Base-by-base conservation (phyloP, 2,329 filamentous ascomycete genomes). In the Aspergillus pseudoviridinutans region DNA sequence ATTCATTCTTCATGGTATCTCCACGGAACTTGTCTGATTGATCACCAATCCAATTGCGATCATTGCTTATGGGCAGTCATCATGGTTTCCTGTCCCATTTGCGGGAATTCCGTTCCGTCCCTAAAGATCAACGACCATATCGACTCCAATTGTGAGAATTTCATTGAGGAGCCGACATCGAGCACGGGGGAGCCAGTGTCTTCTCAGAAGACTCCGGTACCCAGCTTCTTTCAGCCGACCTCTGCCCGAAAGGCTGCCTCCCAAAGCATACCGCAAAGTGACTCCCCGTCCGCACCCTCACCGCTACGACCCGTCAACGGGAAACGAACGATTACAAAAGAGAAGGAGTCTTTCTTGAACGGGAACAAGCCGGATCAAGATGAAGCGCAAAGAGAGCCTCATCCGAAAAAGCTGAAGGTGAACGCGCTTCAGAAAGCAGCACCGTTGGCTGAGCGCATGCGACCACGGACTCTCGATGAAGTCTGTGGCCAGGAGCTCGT, bases 401-500 rank as follows among this genome's bases (percentile, higher is more conserved):
- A 79, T 8, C 64, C 79, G 3, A 92, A 93, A 73, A 88, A 87
- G 69, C 78, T 82, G 14, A 91, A 90, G 75, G 84, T 74, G 65
- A 84, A 78, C 69, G 81, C 82, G 0, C 79, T 86, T 38, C 84
- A 86, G 57, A 86, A 87, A 66, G 85, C 87, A 0, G 92, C 91
- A 8, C 94, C 94, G 0, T 80, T 99, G 20, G 92, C 94, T 2
- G 94, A 99, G 75, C 89, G 93, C 29, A 96, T 97, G 91, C 86
- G 94, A 3, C 94, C 94, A 1, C 82, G 81, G 56, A 89, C 82
- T 0, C 82, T 99, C 7, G 90, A 97, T 68, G 88, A 96, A 17
- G 89, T 97, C 3, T 92, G 82, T 63, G 94, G 94, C 0, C 94
- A 99, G 76, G 91, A 96, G 49, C 84, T 99, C 0, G 92, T 99